Percentiles rank a stretch among this genome's conserved stretches.
phyloP scores from a whole-genome alignment of 208 protist species.

The Trypanosoma vivax region DNA sequence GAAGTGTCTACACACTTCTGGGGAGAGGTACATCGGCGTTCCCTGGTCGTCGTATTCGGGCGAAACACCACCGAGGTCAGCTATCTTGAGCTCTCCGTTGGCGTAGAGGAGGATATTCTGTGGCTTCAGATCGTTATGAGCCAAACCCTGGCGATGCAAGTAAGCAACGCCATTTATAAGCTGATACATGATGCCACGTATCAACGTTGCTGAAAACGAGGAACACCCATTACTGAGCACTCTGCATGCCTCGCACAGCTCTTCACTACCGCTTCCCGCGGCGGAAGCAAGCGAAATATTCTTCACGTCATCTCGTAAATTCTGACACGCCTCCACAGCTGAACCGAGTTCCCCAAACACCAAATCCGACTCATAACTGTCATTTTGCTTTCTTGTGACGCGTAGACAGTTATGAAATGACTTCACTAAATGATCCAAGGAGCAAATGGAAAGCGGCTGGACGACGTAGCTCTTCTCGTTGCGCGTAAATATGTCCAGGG shows the following conservation, averaged over 20 bases:
- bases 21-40: conserved; percentile 82
- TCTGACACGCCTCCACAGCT: no score
- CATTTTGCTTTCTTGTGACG: no score
- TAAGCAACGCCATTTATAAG: conserved; percentile 61
- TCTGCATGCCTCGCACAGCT: background rate
- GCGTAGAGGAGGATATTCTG: conserved; percentile 78
- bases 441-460: conserved; percentile 76
- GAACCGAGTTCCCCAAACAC: no score
- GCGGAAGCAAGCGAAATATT: no score
- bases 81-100: conserved; percentile 66
- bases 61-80: conserved; percentile 59
- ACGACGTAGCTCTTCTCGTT: conserved; percentile 79
- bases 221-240: background rate
- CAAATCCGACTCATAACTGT: no score
- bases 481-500: conserved; percentile 65
- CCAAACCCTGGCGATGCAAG: conserved; percentile 65
- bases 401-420: no score
- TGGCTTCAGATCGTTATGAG: conserved; percentile 84
- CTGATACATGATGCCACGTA: conserved; percentile 73
- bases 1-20: conserved; percentile 77
- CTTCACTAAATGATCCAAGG: conserved; percentile 62
- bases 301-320: no score
- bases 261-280: no score
- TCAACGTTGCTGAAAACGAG: conserved; percentile 45
- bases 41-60: conserved; percentile 59